Evolutionary conservation across 306 rosid genomes (phyloP), one percentile per base, ranked within the genome.

Genomic region (Prunus campanulata): DNA sequence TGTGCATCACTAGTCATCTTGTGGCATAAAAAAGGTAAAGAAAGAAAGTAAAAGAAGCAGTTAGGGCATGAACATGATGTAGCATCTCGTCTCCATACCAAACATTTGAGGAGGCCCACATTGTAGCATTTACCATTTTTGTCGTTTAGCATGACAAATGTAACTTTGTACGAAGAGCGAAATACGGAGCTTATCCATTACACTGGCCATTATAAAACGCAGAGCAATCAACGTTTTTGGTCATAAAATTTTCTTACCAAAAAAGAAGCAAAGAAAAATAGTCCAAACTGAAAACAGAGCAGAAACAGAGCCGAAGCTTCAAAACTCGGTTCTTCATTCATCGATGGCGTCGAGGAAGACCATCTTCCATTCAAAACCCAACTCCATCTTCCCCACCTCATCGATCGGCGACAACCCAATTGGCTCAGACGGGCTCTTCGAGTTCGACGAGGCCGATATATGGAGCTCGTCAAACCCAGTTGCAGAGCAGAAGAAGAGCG

Each of bases 261-360:
- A 46, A 30, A 25, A 19, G 2, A 29, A 1, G 22, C 50, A 52
- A 27, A 66, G 19, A 44, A 68, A 19, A 75, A 51, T 35, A 13
- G 24, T 62, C 74, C 51, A 62, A 15, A 32, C 57, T 19, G 16
- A 39, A 1, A 18, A 20, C 54, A 14, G 32, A 3, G 50, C 69
- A 13, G 4, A 47, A 1, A 3, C 62, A 20, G 62, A 54, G 14
- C 19, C 66, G 27, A 49, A 27, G 0, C 24, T n/a, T 18, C 1
- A 19, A 55, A 29, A 9, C 8, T 63, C 27, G 47, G n/a, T 63
- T 63, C 18, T 25, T 48, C 20, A n/a, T 60, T 47, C 61, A 55
- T 82, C 86, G 79, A 91, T 93, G 98, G 93, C 94, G 49, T 87
- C 98, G 24, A 77, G 86, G 86, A 91, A 86, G 68, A 65, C 47